Conservation (phyloP, 2,329 filamentous ascomycete genomes). For the Thelonectria olida region DNA sequence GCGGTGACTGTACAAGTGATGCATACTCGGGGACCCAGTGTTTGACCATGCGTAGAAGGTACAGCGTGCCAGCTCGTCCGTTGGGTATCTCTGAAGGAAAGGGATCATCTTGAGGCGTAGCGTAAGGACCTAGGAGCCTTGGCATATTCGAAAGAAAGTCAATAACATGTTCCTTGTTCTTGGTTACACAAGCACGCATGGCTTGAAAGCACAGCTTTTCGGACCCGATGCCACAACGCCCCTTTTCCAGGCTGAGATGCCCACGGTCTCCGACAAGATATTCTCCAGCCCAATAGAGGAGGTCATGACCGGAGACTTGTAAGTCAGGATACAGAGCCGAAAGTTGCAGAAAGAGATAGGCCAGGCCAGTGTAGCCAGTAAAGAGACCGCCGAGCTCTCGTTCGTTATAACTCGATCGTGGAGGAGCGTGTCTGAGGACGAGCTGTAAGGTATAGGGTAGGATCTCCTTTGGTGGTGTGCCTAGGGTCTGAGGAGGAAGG, state of each 20-base stretch:
- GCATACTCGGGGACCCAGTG: constrained; percentile 62
- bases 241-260: constrained; percentile 47
- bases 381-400: constrained; percentile 58
- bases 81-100: constrained; percentile 70
- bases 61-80: constrained; percentile 74
- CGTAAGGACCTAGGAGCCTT: constrained; percentile 42
- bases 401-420: constrained; percentile 45
- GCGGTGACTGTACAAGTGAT: constrained; percentile 60
- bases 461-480: constrained; percentile 39
- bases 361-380: constrained; percentile 63
- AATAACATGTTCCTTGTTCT: constrained; percentile 48
- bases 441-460: constrained; percentile 48
- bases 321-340: constrained; percentile 55
- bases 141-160: constrained; percentile 52
- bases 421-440: constrained; percentile 48
- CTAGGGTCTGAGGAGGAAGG: constrained; percentile 42
- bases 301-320: constrained; percentile 51
- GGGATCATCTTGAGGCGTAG: constrained; percentile 46
- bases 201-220: constrained; percentile 59
- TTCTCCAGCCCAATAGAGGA: constrained; percentile 55
- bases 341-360: constrained; percentile 63
- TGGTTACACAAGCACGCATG: constrained; percentile 54
- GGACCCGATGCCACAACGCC: constrained; percentile 59
- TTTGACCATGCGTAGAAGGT: constrained; percentile 71
- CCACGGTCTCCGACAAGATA: constrained; percentile 56